These are phyloP conservation scores for Mycena polygramma DNA, from an alignment of 768 basidiomycete genomes.

Conservation along the genomic window DNA sequence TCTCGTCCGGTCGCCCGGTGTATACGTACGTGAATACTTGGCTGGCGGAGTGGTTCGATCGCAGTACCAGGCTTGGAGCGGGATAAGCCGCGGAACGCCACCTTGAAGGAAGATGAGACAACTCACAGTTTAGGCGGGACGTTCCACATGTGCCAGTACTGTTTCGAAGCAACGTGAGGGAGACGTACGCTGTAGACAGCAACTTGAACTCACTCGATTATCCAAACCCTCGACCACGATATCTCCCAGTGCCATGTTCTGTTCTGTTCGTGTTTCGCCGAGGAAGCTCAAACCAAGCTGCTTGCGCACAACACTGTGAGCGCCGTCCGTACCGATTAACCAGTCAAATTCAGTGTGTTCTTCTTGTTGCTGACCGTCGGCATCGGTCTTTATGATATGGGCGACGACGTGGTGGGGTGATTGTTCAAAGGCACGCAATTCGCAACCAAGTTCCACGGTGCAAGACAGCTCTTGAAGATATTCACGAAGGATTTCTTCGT, in stretches of 20 bases:
- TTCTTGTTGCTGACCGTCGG: constrained; percentile 38
- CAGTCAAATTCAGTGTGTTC: constrained; percentile 48
- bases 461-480: constrained; percentile 41
- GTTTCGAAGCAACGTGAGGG: not conserved
- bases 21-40: constrained; percentile 21
- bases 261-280: constrained; percentile 51
- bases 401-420: constrained; percentile 46
- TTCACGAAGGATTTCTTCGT: constrained; percentile 50
- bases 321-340: constrained; percentile 59
- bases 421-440: constrained; percentile 51
- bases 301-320: constrained; percentile 53
- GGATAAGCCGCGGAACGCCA: not conserved
- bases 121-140: constrained; percentile 30
- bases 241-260: constrained; percentile 51
- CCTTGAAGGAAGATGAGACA: not conserved
- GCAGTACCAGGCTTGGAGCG: not conserved
- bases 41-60: not conserved
- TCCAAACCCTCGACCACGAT: constrained; percentile 51
- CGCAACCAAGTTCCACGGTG: constrained; percentile 52
- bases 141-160: constrained; percentile 44
- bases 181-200: not conserved
- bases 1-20: constrained; percentile 13
- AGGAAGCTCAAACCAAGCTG: constrained; percentile 56
- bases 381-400: constrained; percentile 38
- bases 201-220: constrained; percentile 40